Base-by-base conservation (phyloP, 306 rosid species). In the Casuarina glauca region DNA sequence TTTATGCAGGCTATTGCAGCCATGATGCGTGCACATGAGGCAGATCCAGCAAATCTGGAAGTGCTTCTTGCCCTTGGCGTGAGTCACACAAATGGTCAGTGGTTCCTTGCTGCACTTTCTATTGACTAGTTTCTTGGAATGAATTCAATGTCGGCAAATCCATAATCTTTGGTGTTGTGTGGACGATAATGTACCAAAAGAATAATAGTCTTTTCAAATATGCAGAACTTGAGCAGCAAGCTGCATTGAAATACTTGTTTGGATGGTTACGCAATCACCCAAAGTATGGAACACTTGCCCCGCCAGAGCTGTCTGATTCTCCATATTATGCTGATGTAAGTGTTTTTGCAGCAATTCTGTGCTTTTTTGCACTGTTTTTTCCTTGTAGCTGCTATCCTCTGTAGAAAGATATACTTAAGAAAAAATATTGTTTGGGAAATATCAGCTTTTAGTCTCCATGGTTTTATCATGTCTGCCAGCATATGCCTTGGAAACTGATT, bases 21-120 rank as follows among this genome's bases (percentile, higher is more conserved):
- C 3, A 95, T 95, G 99, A 91, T 93, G 98, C 96, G 93, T 26
- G 99, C 99, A 6, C 91, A 91, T 64, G 98, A 95, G 81, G 99
- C 95, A 73, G 94, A 95, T 88, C 89, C 99, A 64, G 86, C 96
- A 87, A 93, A 93, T 82, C 84, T 93, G 72, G 99, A 95, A 87
- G 99, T 95, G 88, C 99, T 95, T 88, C 99, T 95, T 81, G 96
- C 99, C 73, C 99, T 95, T 76, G 99, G 99, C 79, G 99, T 95
- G 76, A 95, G 99, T 85, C 98, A 95, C 85, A 95, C 99, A 69
- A 95, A 95, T 84, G 99, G 99, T 95, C 55, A 81, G 97, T 89
- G 74, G 9, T 45, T 85, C 67, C 46, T 78, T 79, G 77, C 26
- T 58, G 50, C 45, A 54, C 55, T 45, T 16, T 46, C 57, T 16